Evolutionary conservation across 1,284 basidiomycete genomes (phyloP).

Genomic region (Melampsora larici-populina): DNA sequence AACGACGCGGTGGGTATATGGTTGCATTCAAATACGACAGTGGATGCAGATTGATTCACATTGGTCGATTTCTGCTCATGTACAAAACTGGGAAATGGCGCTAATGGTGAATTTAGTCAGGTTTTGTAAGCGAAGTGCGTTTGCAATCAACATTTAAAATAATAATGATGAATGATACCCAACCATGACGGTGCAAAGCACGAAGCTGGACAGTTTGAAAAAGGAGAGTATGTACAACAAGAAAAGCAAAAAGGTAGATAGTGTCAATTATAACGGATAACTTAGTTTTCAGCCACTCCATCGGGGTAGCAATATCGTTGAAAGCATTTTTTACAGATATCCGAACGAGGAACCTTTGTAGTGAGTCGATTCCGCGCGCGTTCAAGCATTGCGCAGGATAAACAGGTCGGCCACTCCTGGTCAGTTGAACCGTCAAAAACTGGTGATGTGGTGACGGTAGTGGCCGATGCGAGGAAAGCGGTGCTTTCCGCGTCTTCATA

Average conservation of each 20-base stretch:
- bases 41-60: too few relatives aligned
- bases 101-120: too few relatives aligned
- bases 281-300: not conserved
- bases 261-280: not conserved
- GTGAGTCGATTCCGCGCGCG: slow-evolving; percentile 7
- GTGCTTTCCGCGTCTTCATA: slow-evolving; percentile 54
- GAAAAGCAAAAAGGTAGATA: not conserved
- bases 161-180: too few relatives aligned
- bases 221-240: too few relatives aligned
- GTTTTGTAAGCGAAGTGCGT: too few relatives aligned
- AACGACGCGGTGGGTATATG: too few relatives aligned
- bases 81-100: too few relatives aligned
- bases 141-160: too few relatives aligned
- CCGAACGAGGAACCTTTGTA: not conserved
- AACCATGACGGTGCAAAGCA: too few relatives aligned
- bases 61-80: too few relatives aligned
- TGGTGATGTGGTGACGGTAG: slow-evolving; percentile 44
- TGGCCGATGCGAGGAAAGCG: slow-evolving; percentile 51
- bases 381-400: slow-evolving; percentile 55
- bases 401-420: slow-evolving; percentile 53
- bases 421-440: slow-evolving; percentile 52
- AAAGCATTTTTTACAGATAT: slow-evolving; percentile 13
- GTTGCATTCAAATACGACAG: too few relatives aligned
- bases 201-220: too few relatives aligned
- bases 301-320: slow-evolving; percentile 15